phyloP scores from a whole-genome alignment of 1,284 basidiomycete genomes.

The Fereydounia khargensis region DNA sequence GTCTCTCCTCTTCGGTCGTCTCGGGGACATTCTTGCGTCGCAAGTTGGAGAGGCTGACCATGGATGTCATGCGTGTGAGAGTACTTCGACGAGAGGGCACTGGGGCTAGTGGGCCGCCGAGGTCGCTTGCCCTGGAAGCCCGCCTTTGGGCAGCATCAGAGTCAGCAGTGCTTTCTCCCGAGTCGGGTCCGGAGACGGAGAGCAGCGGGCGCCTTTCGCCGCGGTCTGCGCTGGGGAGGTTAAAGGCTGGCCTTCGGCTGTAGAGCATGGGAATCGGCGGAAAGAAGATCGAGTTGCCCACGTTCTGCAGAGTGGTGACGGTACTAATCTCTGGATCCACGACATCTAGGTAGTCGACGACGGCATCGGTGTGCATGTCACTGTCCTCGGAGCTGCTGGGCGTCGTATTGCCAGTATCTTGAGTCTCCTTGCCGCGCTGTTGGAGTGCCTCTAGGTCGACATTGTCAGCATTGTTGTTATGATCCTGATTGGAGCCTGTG shows the following conservation, averaged over 20 bases:
- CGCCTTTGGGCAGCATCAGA: conserved; percentile 4
- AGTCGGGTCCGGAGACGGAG: too few species aligned
- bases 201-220: too few species aligned
- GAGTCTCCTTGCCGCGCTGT: too few species aligned
- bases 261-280: conserved; percentile 68
- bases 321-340: conserved; percentile 74
- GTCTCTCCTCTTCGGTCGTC: conserved; percentile 29
- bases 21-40: conserved; percentile 14
- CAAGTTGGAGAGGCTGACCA: not conserved
- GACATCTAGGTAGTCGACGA: conserved; percentile 64
- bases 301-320: conserved; percentile 70
- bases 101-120: not conserved
- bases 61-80: not conserved
- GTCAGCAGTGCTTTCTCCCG: too few species aligned
- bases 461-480: too few species aligned
- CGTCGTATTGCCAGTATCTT: too few species aligned
- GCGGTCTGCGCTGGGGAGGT: conserved; percentile 60
- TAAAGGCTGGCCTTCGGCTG: conserved; percentile 68
- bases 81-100: not conserved
- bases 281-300: conserved; percentile 74
- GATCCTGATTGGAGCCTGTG: too few species aligned
- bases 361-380: conserved; percentile 38
- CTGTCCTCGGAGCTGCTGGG: conserved; percentile 2
- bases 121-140: not conserved
- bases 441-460: too few species aligned